phyloP scores from a whole-genome alignment of 2,329 filamentous ascomycete genomes.

The Colletotrichum sp. region DNA sequence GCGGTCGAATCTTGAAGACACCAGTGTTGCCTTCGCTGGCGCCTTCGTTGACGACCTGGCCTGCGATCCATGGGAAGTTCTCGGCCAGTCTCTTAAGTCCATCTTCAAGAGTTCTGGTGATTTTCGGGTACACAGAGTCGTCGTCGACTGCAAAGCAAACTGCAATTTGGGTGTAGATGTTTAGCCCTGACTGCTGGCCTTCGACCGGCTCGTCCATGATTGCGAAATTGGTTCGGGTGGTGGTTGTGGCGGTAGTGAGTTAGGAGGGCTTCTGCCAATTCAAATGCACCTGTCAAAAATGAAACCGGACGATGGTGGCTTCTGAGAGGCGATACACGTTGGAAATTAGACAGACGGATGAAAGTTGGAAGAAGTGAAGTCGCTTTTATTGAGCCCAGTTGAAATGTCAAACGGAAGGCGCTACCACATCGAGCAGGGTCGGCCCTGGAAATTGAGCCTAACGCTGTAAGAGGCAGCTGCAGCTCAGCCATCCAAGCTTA shows the following conservation, averaged over 20 bases:
- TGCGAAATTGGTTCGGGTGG: not conserved
- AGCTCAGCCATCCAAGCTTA: not conserved
- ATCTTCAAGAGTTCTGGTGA: slow-evolving; percentile 33
- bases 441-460: not conserved
- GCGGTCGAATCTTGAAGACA: slow-evolving; percentile 42
- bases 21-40: slow-evolving; percentile 31
- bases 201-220: slow-evolving; percentile 34
- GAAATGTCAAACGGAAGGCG: not conserved
- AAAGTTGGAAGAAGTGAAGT: not conserved
- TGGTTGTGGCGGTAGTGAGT: not conserved
- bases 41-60: slow-evolving; percentile 43
- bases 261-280: not conserved
- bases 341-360: not conserved
- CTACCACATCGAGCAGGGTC: not conserved
- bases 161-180: slow-evolving; percentile 52
- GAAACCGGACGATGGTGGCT: not conserved
- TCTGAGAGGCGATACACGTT: not conserved
- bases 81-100: slow-evolving; percentile 43
- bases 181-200: slow-evolving; percentile 44
- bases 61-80: slow-evolving; percentile 53
- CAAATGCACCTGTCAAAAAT: accelerated
- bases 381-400: not conserved
- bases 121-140: slow-evolving; percentile 21
- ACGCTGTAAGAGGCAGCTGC: not conserved
- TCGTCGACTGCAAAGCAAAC: slow-evolving; percentile 40